These are phyloP conservation scores for Fusarium sp. DNA, from an alignment of 2,329 filamentous ascomycete genomes.

Conservation along the genomic window DNA sequence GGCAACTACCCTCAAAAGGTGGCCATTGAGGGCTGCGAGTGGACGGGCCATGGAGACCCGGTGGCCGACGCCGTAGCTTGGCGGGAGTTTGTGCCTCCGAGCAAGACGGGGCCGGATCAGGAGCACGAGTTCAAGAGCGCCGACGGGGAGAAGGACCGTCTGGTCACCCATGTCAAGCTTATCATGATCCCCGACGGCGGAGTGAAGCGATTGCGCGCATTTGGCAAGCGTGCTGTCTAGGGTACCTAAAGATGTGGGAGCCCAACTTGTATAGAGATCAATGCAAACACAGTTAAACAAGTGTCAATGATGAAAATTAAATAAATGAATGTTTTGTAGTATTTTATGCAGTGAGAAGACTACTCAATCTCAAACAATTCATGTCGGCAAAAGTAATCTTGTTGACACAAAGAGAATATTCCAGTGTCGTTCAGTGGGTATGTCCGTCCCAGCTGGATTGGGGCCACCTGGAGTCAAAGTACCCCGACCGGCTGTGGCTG, in stretches of 20 bases:
- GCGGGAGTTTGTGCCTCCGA: constrained; percentile 73
- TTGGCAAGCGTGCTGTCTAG: constrained; percentile 50
- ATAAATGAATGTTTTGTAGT: background rate
- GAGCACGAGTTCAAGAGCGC: constrained; percentile 75
- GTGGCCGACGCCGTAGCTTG: constrained; percentile 69
- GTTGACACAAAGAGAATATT: constrained; percentile 13
- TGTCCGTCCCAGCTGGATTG: background rate
- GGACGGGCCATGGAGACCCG: constrained; percentile 66
- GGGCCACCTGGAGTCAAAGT: constrained; percentile 8
- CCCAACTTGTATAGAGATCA: background rate
- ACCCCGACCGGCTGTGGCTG: constrained; percentile 33
- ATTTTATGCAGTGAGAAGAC: constrained; percentile 4
- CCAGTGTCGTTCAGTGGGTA: background rate
- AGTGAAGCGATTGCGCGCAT: constrained; percentile 81
- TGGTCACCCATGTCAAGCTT: constrained; percentile 87
- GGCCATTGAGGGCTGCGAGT: constrained; percentile 72
- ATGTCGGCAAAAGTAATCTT: constrained; percentile 24
- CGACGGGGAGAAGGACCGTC: constrained; percentile 67
- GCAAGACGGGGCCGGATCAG: constrained; percentile 77
- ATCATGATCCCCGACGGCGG: constrained; percentile 95
- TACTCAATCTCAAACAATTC: constrained; percentile 36
- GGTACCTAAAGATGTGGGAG: constrained; percentile 10
- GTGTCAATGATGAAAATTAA: background rate
- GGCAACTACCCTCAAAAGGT: constrained; percentile 87
- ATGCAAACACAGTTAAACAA: constrained; percentile 13